Evolutionary conservation across 441 rosid species (phyloP), one percentile per base, ranked within the genome.

Genomic region (Kokia cookei): DNA sequence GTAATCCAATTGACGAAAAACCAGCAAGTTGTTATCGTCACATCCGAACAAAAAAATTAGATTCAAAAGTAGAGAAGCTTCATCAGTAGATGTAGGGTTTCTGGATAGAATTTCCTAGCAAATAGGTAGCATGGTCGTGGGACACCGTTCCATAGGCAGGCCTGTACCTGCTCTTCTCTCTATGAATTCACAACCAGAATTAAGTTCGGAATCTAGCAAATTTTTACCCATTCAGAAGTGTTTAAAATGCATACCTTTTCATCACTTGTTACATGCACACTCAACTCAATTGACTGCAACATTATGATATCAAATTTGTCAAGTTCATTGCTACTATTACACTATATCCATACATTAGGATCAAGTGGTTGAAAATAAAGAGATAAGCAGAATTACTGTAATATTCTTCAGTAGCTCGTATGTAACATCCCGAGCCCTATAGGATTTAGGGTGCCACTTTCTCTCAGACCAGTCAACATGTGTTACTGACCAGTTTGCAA

Each of bases 381-480:
- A 19, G 60, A 29, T 9, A 54, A 48, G 54, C 24, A 65, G 4
- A 15, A 69, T 40, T 90, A 95, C 99, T 86, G 93, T 89, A 53
- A 95, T 84, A 78, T 90, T 93, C 82, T 74, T 84, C 73, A 95
- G 71, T 75, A 91, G 93, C 40, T 86, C 91, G 3, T 77, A 80
- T 5, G 89, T 83, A 61, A 92, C 73, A 83, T 95, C 99, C n/a
- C 76, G 83, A 63, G 90, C 82, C 85, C 83, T 87, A 78, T 87
- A 95, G 6, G 93, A 86, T 80, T 91, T 96, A 22, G 99, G 98
- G 82, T 96, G 97, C 99, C 98, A 96, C 75, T 92, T 88, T 77
- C 93, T 88, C 81, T 96, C 98, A 14, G 98, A 96, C 99, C 99
- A 96, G 82, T 96, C 99, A 69, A 96, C 99, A 76, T 91, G 90